Evolutionary conservation across 495 filamentous ascomycete genomes (phyloP).

Genomic region (Elaphomyces granulatus): DNA sequence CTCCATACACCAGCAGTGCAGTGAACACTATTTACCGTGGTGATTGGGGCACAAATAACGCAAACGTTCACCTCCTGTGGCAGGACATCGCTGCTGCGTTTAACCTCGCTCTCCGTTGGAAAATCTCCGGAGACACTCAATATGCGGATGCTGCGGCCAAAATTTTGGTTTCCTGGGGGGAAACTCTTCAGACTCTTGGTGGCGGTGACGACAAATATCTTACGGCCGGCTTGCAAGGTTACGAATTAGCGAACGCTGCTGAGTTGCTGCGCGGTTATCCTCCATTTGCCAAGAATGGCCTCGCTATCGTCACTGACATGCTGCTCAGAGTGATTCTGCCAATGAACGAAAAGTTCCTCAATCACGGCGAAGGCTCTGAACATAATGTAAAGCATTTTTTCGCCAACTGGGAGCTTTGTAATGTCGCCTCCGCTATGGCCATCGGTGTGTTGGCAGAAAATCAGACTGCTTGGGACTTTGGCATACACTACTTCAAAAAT

Average conservation of each 20-base stretch:
- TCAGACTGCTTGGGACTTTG: slow-evolving; percentile 23
- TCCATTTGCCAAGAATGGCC: slow-evolving; percentile 15
- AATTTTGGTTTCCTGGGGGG: slow-evolving; percentile 27
- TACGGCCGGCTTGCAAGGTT: slow-evolving; percentile 31
- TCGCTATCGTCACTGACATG: slow-evolving; percentile 14
- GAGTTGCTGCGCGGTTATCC: slow-evolving; percentile 27
- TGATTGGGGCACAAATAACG: slow-evolving; percentile 8
- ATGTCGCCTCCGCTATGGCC: slow-evolving; percentile 23
- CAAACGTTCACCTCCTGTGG: slow-evolving; percentile 28
- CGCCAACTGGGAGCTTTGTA: slow-evolving; percentile 35
- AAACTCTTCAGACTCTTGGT: slow-evolving; percentile 19
- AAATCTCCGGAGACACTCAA: slow-evolving; percentile 18
- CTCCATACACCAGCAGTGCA: slow-evolving; percentile 11
- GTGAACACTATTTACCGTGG: slow-evolving; percentile 20
- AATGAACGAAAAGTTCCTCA: slow-evolving; percentile 11
- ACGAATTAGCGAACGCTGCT: slow-evolving; percentile 31
- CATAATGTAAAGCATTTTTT: slow-evolving; percentile 29
- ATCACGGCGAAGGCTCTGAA: slow-evolving; percentile 16
- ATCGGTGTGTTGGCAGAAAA: slow-evolving; percentile 31
- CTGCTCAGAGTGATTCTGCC: slow-evolving; percentile 22
- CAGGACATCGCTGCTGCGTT: slow-evolving; percentile 27
- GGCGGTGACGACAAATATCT: slow-evolving; percentile 27
- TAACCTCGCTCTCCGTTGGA: slow-evolving; percentile 26
- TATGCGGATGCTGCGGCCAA: slow-evolving; percentile 21
- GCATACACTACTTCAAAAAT: slow-evolving; percentile 21